Evolutionary conservation across 768 basidiomycete genomes (phyloP), one percentile per base, ranked within the genome.

Genomic region (Pleurotus ostreatus): DNA sequence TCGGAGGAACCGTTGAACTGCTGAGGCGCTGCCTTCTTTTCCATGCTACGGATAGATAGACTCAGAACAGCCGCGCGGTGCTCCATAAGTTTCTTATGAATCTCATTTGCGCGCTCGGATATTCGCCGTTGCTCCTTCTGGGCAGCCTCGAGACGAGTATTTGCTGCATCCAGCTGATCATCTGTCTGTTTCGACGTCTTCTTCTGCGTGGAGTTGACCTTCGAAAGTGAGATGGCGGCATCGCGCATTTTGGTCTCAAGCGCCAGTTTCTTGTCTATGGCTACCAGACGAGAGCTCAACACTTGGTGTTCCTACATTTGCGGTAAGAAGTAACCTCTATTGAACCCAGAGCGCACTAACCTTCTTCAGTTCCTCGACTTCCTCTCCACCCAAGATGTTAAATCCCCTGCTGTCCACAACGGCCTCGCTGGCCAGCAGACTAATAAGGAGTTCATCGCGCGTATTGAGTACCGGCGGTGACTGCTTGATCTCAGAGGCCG

Each of bases 391-490:
- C 44, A 95, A 75, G 18, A 97, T 86, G 53, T 87, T 84, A 65
- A 83, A 91, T 45, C 84, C 83, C 26, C 89, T 84, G 63, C 91
- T 91, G 64, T 98, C 94, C n/a, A 98, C 86, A 41, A 92, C 83
- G 4, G 96, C 96, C 70, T 98, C 94, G 55, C 94, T 94, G 41
- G 94, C 90, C 60, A 98, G 74, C 40, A 99, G 79, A 67, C 89
- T 90, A 67, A 97, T 80, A 60, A 98, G 78, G 46, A 98, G 80
- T 59, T 94, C 91, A 63, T 97, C 94, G 45, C 86, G 79, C 13
- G 82, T 82, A 59, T 83, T 85, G 25, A 80, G 68, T 46, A 72
- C 59, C 6, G 66, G 71, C 6, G 80, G 80, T 9, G 72, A 64
- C 16, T 75, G 75, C 60, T 79, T 78, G 70, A 71, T 70, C 26